Conservation (phyloP, 495 filamentous ascomycete genomes). For the Bacidia gigantensis region DNA sequence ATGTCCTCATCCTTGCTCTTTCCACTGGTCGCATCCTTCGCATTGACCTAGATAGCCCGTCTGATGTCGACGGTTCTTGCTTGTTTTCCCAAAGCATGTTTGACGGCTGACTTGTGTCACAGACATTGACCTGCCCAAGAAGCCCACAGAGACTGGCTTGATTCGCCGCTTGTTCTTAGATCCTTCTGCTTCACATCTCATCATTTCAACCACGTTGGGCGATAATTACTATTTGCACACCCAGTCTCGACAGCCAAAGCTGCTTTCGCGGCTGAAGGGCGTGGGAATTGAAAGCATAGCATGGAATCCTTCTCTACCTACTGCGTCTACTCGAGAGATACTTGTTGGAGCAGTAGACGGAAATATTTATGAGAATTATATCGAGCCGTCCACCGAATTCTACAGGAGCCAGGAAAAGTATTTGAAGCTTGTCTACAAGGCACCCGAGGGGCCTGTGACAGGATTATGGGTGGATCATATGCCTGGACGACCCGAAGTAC, state of each 20-base stretch:
- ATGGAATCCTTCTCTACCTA: slow-evolving; percentile 95
- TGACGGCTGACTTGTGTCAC: slow-evolving; percentile 5
- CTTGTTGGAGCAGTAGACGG: slow-evolving; percentile 83
- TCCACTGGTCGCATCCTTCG: slow-evolving; percentile 79
- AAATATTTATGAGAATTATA: slow-evolving; percentile 87
- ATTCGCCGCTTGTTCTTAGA: slow-evolving; percentile 95
- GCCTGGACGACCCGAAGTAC: slow-evolving; percentile 48
- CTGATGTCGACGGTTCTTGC: slow-evolving; percentile 77
- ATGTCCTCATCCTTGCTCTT: slow-evolving; percentile 82
- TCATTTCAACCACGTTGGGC: slow-evolving; percentile 78
- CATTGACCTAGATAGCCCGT: slow-evolving; percentile 85
- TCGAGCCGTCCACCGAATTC: slow-evolving; percentile 86
- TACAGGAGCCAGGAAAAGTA: slow-evolving; percentile 92
- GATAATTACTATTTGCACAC: slow-evolving; percentile 98
- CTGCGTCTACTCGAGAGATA: slow-evolving; percentile 90
- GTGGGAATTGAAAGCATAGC: slow-evolving; percentile 78
- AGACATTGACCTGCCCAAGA: slow-evolving; percentile 97
- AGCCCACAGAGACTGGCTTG: slow-evolving; percentile 73
- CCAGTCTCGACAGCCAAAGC: slow-evolving; percentile 75
- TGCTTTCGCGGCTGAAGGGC: slow-evolving; percentile 68
- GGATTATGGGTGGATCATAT: slow-evolving; percentile 71
- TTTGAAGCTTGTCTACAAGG: slow-evolving; percentile 63
- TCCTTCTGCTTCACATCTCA: slow-evolving; percentile 84
- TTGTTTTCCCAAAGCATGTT: neutral
- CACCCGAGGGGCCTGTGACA: slow-evolving; percentile 61